Conservation (phyloP, 192 early-diverging fungal species). For the Linnemannia zychae region DNA sequence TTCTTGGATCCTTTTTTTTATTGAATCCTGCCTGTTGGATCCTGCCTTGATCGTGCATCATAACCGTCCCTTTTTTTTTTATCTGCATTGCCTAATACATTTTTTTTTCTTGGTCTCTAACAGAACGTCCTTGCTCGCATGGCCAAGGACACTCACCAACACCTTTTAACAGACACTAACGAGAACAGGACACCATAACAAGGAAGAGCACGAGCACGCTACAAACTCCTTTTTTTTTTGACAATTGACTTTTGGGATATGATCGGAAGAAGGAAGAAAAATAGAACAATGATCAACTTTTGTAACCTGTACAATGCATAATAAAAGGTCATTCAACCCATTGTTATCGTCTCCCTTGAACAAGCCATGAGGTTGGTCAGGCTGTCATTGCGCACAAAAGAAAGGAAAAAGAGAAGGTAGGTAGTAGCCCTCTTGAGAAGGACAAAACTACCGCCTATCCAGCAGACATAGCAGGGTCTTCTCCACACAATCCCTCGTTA, state of each 20-base stretch:
- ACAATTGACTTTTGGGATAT: not conserved
- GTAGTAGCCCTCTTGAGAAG: not conserved
- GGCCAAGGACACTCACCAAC: not conserved
- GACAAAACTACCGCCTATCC: not conserved
- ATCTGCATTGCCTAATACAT: not conserved
- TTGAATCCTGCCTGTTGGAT: not conserved
- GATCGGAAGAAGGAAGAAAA: not conserved
- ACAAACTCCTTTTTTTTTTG: not conserved
- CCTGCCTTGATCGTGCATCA: slow-evolving; percentile 8
- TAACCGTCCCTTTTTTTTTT: not conserved
- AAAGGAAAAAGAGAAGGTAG: no score
- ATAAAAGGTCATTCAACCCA: not conserved
- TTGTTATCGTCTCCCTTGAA: not conserved
- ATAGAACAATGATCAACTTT: not conserved
- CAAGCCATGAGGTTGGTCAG: not conserved
- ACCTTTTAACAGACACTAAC: no score
- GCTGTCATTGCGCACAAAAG: not conserved
- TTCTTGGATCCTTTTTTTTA: not conserved
- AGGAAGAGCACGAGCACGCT: no score
- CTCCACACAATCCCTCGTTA: not conserved
- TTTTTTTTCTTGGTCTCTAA: not conserved
- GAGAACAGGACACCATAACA: no score
- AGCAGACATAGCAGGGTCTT: not conserved
- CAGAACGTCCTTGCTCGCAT: not conserved
- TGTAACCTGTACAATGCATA: not conserved